These are phyloP conservation scores for Trichoderma simmonsii DNA, from an alignment of 2,329 filamentous ascomycete genomes.

Conservation along the genomic window DNA sequence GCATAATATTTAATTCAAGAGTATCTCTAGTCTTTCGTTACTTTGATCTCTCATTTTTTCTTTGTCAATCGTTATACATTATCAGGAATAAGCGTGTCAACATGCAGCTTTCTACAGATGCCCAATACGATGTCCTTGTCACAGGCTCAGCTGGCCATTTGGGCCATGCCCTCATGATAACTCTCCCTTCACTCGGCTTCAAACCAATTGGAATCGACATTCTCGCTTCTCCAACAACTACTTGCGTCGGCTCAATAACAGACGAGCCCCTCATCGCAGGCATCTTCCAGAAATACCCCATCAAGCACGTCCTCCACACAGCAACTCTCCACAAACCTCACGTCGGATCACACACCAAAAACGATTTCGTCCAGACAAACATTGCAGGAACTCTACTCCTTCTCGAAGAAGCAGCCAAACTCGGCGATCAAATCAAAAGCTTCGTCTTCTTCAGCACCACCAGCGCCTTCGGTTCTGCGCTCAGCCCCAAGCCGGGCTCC, in stretches of 20 bases:
- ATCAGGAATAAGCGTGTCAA: background rate
- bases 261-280: conserved; percentile 34
- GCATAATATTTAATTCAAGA: background rate
- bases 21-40: background rate
- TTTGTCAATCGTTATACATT: background rate
- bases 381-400: conserved; percentile 42
- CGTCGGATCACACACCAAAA: conserved; percentile 42
- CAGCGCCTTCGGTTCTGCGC: conserved; percentile 42
- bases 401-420: conserved; percentile 38
- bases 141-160: conserved; percentile 48
- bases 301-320: conserved; percentile 42
- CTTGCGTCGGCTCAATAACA: conserved; percentile 36
- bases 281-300: conserved; percentile 32
- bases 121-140: conserved; percentile 38
- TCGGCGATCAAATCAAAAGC: conserved; percentile 30
- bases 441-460: conserved; percentile 48
- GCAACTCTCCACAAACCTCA: conserved; percentile 50
- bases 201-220: conserved; percentile 44
- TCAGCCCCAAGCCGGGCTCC: conserved; percentile 34
- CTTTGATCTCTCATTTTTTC: background rate
- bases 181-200: conserved; percentile 39
- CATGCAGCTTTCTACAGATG: background rate
- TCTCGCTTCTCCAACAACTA: conserved; percentile 36
- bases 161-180: conserved; percentile 44
- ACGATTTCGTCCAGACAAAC: conserved; percentile 44